Base-by-base conservation (phyloP, 345 rosid genomes). In the Lepidium aucheri region DNA sequence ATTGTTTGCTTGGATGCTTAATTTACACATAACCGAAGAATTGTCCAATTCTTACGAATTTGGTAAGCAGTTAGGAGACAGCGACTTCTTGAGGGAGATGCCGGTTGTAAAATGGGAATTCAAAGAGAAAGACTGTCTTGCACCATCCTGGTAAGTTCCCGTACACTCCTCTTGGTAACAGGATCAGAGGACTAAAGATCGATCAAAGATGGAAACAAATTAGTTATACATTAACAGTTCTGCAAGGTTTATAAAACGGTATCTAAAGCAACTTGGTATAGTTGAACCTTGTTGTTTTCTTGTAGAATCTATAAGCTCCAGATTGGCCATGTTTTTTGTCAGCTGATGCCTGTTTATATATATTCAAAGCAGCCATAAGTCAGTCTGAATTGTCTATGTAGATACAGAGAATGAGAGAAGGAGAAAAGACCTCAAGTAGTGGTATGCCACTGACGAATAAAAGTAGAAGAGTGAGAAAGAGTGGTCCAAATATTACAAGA, bases 401-500 rank as follows among this genome's bases (percentile, higher is more conserved):
- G 12, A 15, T 3, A 44, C 12, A 16, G 43, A 42, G 12, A 12
- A 6, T 28, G 22, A 16, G 43, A 42, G 20, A 47, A 13, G 16
- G 69, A 60, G 62, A 62, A 26, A 51, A 74, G 28, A 93, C 98
- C 97, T 93, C 98, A 11, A 93, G 96, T 76, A 90, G 53, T 9
- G 98, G 97, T 72, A 93, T 75, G 77, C 98, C 98, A 34, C 97
- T 90, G 72, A 87, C 63, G 47, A 90, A 90, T 6, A 93, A 86
- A 78, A 93, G 97, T 64, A 90, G 59, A 76, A 83, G 46, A 2
- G 96, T 86, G 46, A 90, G 89, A 73, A 90, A 93, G 78, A 84
- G 36, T 34, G 98, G 98, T 63, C 96, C 97, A 0, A 90, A 26
- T 52, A 93, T 63, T 1, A 88, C 98, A 34, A 90, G 91, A 91